phyloP scores from a whole-genome alignment of 371 early-diverging fungal species.

The Paraphysoderma sedebokerense region DNA sequence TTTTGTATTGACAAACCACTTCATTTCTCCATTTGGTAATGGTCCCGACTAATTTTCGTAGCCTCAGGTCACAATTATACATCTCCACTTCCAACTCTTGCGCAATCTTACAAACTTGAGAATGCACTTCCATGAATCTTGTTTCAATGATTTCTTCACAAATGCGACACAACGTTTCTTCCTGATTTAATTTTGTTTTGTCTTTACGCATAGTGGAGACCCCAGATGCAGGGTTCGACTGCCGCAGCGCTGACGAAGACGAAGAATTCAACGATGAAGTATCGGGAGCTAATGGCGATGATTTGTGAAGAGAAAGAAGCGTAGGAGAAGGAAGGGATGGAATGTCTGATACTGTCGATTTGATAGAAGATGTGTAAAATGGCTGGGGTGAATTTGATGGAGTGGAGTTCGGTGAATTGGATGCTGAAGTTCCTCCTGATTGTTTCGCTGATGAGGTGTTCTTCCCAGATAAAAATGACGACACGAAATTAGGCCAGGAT shows the following conservation, averaged over 20 bases:
- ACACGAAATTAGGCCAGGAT: too few species aligned
- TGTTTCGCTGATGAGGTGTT: too few species aligned
- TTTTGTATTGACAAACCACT: neutral
- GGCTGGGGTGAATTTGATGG: too few species aligned
- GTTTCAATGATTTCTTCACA: conserved; percentile 41
- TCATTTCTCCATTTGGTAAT: conserved; percentile 8
- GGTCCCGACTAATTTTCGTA: conserved; percentile 20
- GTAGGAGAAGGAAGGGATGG: conserved; percentile 1
- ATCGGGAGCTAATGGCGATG: neutral
- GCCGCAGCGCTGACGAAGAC: conserved; percentile 4
- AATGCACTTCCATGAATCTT: conserved; percentile 30
- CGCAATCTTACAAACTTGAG: conserved; percentile 35
- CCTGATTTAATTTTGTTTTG: neutral
- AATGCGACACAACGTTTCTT: conserved; percentile 39
- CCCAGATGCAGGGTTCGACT: neutral
- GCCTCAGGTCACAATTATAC: conserved; percentile 26
- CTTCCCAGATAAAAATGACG: too few species aligned
- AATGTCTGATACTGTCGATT: too few species aligned
- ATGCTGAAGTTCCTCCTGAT: too few species aligned
- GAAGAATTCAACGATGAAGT: conserved; percentile 6
- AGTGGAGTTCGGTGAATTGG: too few species aligned
- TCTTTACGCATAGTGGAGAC: neutral
- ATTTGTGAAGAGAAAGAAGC: neutral
- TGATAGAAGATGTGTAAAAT: too few species aligned
- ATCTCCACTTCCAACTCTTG: conserved; percentile 38